phyloP scores from a whole-genome alignment of 31 red algal genomes.

The Porphyra umbilicalis region DNA sequence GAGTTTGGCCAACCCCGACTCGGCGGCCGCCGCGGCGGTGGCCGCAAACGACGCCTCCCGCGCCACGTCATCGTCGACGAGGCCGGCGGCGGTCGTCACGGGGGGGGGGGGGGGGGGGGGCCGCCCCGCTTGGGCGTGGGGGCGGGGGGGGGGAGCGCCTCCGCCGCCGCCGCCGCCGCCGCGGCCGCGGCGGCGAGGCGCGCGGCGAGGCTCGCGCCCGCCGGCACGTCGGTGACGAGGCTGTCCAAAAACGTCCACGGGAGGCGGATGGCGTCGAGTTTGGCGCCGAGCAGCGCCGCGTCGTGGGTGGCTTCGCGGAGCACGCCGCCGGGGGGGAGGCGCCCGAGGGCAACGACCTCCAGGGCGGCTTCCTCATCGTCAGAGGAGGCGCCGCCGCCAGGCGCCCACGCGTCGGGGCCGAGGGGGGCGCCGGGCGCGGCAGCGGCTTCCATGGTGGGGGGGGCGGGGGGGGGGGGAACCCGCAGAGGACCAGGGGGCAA shows the following conservation, averaged over 20 bases:
- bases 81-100: slow-evolving; percentile 18
- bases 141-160: background rate
- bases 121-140: background rate
- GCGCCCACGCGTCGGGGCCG: background rate
- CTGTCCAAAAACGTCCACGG: background rate
- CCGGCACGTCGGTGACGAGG: background rate
- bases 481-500: too few species aligned
- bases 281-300: background rate
- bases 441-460: too few species aligned
- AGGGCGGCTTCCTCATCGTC: background rate
- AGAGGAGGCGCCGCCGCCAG: background rate
- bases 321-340: background rate
- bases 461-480: too few species aligned
- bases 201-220: background rate
- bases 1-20: slow-evolving; percentile 37
- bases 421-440: background rate
- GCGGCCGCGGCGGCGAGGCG: background rate
- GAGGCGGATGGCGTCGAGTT: background rate
- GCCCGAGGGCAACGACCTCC: background rate
- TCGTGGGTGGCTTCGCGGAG: background rate
- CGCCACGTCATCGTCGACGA: slow-evolving; percentile 74
- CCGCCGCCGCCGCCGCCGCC: background rate
- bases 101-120: background rate
- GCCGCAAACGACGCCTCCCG: slow-evolving; percentile 67
- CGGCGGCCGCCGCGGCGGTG: slow-evolving; percentile 36